Percentiles rank a stretch among this genome's conserved stretches.
These are phyloP conservation scores for Talaromyces sp. DNA, from an alignment of 2,329 filamentous ascomycete species.

Conservation along the genomic window DNA sequence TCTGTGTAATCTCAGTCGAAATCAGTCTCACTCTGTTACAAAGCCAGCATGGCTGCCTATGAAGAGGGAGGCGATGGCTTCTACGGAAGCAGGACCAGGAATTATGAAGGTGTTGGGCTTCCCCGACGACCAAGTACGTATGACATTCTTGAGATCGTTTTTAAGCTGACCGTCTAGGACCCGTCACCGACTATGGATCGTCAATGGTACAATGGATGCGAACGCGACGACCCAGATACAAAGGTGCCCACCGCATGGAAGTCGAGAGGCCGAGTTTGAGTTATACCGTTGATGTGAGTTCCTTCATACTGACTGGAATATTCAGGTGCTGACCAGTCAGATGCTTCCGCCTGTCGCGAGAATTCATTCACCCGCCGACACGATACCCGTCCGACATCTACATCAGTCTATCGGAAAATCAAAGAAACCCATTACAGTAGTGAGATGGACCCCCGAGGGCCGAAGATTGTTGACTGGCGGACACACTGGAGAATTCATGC, in stretches of 20 bases:
- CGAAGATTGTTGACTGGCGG: conserved; percentile 87
- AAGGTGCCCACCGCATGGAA: conserved; percentile 68
- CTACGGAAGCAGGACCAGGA: conserved; percentile 31
- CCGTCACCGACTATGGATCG: conserved; percentile 89
- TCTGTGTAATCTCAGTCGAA: not conserved
- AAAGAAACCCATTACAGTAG: conserved; percentile 94
- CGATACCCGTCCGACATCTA: conserved; percentile 88
- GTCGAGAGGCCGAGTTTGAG: conserved; percentile 80
- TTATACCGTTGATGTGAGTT: conserved; percentile 79
- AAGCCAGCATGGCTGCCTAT: conserved; percentile 34
- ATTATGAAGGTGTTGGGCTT: conserved; percentile 35
- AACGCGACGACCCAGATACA: conserved; percentile 72
- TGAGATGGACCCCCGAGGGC: conserved; percentile 96
- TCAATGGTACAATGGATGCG: conserved; percentile 90
- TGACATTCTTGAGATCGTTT: too few species aligned
- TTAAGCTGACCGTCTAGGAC: conserved; percentile 54
- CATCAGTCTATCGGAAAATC: conserved; percentile 99
- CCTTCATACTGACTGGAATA: not conserved
- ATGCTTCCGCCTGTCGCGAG: conserved; percentile 83
- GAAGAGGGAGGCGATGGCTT: conserved; percentile 38
- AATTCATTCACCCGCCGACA: conserved; percentile 71
- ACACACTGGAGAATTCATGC: conserved; percentile 93
- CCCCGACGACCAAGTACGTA: conserved; percentile 42
- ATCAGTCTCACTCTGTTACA: not conserved
- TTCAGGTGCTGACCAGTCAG: conserved; percentile 43